Evolutionary conservation across 805 yeast species (phyloP), one percentile per base, ranked within the genome.

Genomic region (Metschnikowia cerradonensis): DNA sequence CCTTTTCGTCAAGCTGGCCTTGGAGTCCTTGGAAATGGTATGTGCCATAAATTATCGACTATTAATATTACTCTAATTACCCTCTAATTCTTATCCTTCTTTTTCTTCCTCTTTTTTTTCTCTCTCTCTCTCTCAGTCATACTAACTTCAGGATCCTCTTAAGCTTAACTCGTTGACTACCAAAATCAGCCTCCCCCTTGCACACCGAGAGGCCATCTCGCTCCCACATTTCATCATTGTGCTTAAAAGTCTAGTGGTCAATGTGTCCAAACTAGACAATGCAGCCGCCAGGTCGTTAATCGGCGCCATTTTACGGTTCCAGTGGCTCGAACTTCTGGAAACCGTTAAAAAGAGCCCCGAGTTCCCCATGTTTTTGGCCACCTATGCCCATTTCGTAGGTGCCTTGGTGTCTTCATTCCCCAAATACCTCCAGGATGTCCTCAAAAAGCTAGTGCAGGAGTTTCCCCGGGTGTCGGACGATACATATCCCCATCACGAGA

Each of bases 401-500:
- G 88, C 91, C 26, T 75, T 92, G 48, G 88, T 91, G 36, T 86
- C 96, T 3, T 86, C 92, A 42, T 76, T 84, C 53, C 98, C 98
- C 6, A 88, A 84, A 66, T 92, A 96, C 88, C 83, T 94, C 81
- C 79, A 81, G 55, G 95, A 88, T 52, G 88, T 92, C n/a, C 83
- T 88, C 19, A 72, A 76, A 52, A 78, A 80, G 51, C 67, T 92
- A n/a, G 78, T 90, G 10, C 60, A 75, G 17, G 90, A 83, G 60
- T 87, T 92, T 59, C 68, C 60, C 41, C 56, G 56, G 31, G 48
- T 56, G 34, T 41, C 49, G 7, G 57, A 51, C 39, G 52, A 54
- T 31, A 57, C 37, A 26, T 73, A 47, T 60, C 60, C 44, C 57
- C 82, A 55, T 67, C 97, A 92, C 69, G 75, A 76, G 13, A 75